Conservation (phyloP, 1,139 yeast species). For the Pichia sp. region DNA sequence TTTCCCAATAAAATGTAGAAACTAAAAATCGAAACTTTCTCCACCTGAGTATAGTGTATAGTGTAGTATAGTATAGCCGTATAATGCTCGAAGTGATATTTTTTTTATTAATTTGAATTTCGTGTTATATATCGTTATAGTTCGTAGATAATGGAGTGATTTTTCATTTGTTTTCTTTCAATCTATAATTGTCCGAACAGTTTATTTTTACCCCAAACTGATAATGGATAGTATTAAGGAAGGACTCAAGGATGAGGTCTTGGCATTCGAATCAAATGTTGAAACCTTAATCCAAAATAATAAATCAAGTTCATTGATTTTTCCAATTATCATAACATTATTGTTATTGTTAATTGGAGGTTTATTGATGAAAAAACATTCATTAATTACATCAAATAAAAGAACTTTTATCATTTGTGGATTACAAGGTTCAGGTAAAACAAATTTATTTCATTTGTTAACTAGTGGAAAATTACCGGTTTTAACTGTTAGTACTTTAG, state of each 20-base stretch:
- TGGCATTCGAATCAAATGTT: constrained; percentile 3
- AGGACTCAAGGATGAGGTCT: constrained; percentile 1
- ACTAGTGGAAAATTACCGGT: constrained; percentile 27
- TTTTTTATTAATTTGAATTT: too few species aligned
- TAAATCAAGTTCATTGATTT: constrained; percentile 5
- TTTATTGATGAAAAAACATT: constrained; percentile 19
- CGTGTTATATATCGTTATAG: too few species aligned
- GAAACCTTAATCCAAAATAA: constrained; percentile 1
- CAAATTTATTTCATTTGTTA: constrained; percentile 47
- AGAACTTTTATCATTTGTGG: constrained; percentile 69
- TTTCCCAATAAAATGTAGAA: too few species aligned
- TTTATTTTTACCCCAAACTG: too few species aligned
- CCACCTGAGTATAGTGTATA: too few species aligned
- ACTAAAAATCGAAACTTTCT: too few species aligned
- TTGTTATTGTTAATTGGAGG: constrained; percentile 21
- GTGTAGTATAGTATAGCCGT: too few species aligned
- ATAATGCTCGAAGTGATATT: too few species aligned
- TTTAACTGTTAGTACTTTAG: constrained; percentile 41
- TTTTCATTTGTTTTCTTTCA: too few species aligned
- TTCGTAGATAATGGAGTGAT: too few species aligned
- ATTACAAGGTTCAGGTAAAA: constrained; percentile 69
- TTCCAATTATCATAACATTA: constrained; percentile 22
- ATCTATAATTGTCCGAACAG: too few species aligned
- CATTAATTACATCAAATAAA: constrained; percentile 26
- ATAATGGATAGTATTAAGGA: too few species aligned